Evolutionary conservation across 2,329 filamentous ascomycete genomes (phyloP).

Genomic region (Apiospora sp.): DNA sequence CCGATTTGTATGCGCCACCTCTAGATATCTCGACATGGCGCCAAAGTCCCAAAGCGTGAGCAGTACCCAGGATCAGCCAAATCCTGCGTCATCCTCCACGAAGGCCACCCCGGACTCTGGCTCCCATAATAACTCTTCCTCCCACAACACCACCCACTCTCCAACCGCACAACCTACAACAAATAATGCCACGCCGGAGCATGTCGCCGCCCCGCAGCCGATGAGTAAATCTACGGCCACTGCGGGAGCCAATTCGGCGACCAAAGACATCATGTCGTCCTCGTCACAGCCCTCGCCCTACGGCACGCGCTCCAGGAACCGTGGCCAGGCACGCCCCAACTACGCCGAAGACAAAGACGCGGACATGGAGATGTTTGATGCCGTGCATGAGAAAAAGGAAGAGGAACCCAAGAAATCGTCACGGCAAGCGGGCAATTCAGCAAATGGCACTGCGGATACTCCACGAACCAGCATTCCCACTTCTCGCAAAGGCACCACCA

Average conservation of each 20-base stretch:
- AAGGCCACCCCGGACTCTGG: constrained; percentile 41
- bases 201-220: constrained; percentile 50
- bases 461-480: constrained; percentile 37
- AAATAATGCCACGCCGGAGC: constrained; percentile 38
- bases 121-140: constrained; percentile 40
- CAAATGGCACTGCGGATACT: constrained; percentile 42
- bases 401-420: constrained; percentile 65
- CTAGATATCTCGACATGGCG: constrained; percentile 46
- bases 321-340: constrained; percentile 83
- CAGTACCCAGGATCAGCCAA: constrained; percentile 45
- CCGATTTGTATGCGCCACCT: constrained; percentile 43
- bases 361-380: constrained; percentile 85
- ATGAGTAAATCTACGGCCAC: constrained; percentile 57
- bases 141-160: constrained; percentile 41
- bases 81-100: constrained; percentile 45
- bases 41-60: constrained; percentile 40
- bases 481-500: constrained; percentile 50
- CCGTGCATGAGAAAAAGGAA: constrained; percentile 62
- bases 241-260: constrained; percentile 52
- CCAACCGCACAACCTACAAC: constrained; percentile 35
- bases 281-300: constrained; percentile 66
- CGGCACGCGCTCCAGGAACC: constrained; percentile 92
- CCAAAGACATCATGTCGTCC: constrained; percentile 61
- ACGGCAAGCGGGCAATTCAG: constrained; percentile 52
- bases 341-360: constrained; percentile 95